These are phyloP conservation scores for Paspalum notatum DNA, from an alignment of 176 grass and related monocot genomes.

Conservation along the genomic window DNA sequence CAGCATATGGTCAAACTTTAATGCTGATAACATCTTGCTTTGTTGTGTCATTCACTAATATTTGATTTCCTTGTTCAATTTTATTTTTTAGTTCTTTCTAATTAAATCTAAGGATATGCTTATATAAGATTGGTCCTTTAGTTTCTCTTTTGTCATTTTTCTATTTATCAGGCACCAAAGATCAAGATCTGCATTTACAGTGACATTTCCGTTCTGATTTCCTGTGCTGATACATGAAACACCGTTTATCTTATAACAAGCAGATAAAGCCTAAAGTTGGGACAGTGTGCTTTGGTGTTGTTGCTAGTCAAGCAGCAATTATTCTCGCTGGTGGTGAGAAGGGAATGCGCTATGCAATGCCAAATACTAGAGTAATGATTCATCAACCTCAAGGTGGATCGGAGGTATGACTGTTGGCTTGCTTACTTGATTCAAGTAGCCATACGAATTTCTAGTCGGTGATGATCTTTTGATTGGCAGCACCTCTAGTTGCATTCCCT, in stretches of 20 bases:
- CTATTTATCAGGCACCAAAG: slow-evolving; percentile 7
- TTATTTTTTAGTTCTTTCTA: not conserved
- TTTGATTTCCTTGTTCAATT: not conserved
- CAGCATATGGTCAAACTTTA: not conserved
- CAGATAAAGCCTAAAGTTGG: slow-evolving; percentile 96
- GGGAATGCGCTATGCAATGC: slow-evolving; percentile 97
- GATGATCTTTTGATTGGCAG: not conserved
- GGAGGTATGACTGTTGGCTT: slow-evolving; percentile 53
- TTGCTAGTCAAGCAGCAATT: slow-evolving; percentile 87
- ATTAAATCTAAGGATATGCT: not conserved
- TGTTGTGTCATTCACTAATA: not conserved
- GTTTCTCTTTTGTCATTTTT: not conserved
- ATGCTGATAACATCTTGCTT: slow-evolving; percentile 31
- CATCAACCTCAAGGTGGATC: slow-evolving; percentile 96
- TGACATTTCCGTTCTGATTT: slow-evolving; percentile 17
- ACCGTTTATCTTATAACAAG: slow-evolving; percentile 26
- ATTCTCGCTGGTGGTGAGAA: slow-evolving; percentile 95
- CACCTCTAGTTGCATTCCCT: slow-evolving; percentile 1
- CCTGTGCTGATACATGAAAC: slow-evolving; percentile 21
- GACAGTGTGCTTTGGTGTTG: slow-evolving; percentile 89
- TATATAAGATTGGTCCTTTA: slow-evolving; percentile 16
- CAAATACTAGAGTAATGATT: slow-evolving; percentile 96
- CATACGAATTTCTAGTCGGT: slow-evolving; percentile 13
- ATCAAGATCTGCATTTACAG: not conserved
- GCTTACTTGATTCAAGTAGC: not conserved